phyloP scores from a whole-genome alignment of 1,284 basidiomycete species.

The Apiotrichum brassicae region DNA sequence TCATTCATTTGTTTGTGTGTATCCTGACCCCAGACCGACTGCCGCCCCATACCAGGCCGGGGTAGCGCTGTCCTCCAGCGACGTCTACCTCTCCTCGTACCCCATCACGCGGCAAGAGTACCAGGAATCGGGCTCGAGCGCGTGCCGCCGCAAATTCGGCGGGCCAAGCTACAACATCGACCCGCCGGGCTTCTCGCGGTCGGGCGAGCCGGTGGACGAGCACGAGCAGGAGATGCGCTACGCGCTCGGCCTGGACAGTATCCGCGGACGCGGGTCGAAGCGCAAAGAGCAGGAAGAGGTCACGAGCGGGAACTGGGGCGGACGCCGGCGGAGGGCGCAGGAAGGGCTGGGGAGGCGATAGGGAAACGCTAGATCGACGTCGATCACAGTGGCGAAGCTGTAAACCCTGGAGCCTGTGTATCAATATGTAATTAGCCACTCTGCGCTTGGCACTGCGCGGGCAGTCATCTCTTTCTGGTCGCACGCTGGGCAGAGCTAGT shows the following conservation, averaged over 20 bases:
- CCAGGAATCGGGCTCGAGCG: constrained; percentile 67
- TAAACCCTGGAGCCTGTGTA: too few relatives aligned
- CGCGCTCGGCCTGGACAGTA: constrained; percentile 37
- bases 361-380: too few relatives aligned
- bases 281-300: constrained; percentile 37
- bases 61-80: constrained; percentile 54
- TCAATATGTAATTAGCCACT: too few relatives aligned
- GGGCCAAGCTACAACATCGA: constrained; percentile 36
- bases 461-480: too few relatives aligned
- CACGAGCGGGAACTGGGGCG: constrained; percentile 43
- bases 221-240: constrained; percentile 40
- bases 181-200: constrained; percentile 32
- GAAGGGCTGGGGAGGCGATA: constrained; percentile 1
- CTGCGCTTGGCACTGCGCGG: too few relatives aligned
- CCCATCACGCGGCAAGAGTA: constrained; percentile 73
- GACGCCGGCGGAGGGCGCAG: constrained; percentile 29
- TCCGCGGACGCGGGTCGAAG: constrained; percentile 19
- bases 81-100: constrained; percentile 52
- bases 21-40: constrained; percentile 55
- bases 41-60: constrained; percentile 67
- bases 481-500: too few relatives aligned
- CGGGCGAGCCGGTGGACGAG: constrained; percentile 26
- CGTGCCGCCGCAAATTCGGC: constrained; percentile 52
- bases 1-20: too few relatives aligned
- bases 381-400: too few relatives aligned